A percentile compares a stretch with the other conserved stretches of the same genome.
Conservation (phyloP, 176 grass and related monocot species). For the Rhynchospora tenuis region DNA sequence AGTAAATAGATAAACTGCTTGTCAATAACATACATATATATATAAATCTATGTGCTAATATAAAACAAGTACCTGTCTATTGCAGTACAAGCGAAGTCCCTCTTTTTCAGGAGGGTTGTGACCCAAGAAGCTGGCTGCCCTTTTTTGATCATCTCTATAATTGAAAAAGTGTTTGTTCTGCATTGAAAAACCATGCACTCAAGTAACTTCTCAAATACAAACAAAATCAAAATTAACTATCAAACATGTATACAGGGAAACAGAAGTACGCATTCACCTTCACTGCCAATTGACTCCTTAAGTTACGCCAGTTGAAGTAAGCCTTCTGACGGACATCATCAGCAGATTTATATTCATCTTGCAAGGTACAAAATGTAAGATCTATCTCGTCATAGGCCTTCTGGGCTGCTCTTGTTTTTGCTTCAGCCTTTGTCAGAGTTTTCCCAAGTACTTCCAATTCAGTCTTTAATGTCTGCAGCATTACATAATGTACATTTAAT, state of each 20-base stretch:
- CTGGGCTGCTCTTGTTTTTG: slow-evolving; percentile 46
- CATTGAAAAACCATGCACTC: slow-evolving; percentile 27
- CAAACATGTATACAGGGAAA: not conserved
- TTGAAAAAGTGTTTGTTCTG: slow-evolving; percentile 74
- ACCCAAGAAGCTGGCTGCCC: not conserved
- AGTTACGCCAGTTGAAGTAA: slow-evolving; percentile 45
- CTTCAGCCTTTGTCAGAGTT: slow-evolving; percentile 55
- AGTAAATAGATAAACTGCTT: not conserved
- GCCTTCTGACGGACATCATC: slow-evolving; percentile 68
- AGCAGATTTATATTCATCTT: slow-evolving; percentile 51
- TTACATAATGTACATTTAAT: slow-evolving; percentile 7
- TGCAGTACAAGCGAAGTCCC: slow-evolving; percentile 50
- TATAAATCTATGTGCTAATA: no score
- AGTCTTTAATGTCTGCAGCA: slow-evolving; percentile 67
- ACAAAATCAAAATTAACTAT: slow-evolving; percentile 12
- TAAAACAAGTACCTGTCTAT: slow-evolving; percentile 52
- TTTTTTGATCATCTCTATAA: slow-evolving; percentile 46
- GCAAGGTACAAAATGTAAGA: slow-evolving; percentile 31
- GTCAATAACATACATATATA: not conserved
- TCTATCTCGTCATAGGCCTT: slow-evolving; percentile 54
- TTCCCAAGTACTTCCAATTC: slow-evolving; percentile 65
- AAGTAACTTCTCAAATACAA: slow-evolving; percentile 13
- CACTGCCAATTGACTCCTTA: slow-evolving; percentile 47
- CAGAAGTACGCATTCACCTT: slow-evolving; percentile 47
- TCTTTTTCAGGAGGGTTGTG: slow-evolving; percentile 26